A percentile compares a stretch with the other conserved stretches of the same genome.
phyloP scores from a whole-genome alignment of 2,329 filamentous ascomycete genomes.

The Ampelomyces quisqualis region DNA sequence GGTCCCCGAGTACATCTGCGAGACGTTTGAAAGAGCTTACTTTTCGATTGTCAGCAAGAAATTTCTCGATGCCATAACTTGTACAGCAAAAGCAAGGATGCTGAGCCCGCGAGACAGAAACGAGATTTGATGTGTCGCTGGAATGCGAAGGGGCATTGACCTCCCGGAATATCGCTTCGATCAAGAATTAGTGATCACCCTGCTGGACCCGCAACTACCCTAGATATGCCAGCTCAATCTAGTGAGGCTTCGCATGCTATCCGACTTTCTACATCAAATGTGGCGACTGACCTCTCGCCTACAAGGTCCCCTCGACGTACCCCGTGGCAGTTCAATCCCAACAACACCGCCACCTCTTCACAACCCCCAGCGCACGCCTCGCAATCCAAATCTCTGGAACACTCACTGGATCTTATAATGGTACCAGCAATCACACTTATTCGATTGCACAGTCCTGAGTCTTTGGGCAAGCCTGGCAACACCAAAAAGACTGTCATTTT shows the following conservation, averaged over 20 bases:
- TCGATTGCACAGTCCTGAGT: constrained; percentile 24
- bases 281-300: background rate
- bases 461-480: constrained; percentile 10
- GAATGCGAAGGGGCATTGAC: constrained; percentile 18
- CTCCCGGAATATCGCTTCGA: constrained; percentile 29
- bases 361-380: background rate
- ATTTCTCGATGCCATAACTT: constrained; percentile 23
- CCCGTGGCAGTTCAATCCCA: constrained; percentile 22
- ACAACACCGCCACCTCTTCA: background rate
- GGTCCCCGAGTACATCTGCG: constrained; percentile 27
- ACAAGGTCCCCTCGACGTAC: background rate
- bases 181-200: constrained; percentile 27
- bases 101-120: constrained; percentile 24
- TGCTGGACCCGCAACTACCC: constrained; percentile 17
- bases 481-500: constrained; percentile 10
- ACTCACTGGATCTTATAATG: constrained; percentile 15
- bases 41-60: constrained; percentile 28
- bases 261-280: constrained; percentile 1
- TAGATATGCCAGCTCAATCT: background rate
- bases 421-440: constrained; percentile 30
- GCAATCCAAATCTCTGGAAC: background rate
- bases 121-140: constrained; percentile 23
- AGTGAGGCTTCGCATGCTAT: background rate
- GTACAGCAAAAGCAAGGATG: constrained; percentile 11
- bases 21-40: constrained; percentile 27